A percentile compares a stretch with the other conserved stretches of the same genome.
Evolutionary conservation across 768 basidiomycete genomes (phyloP).

Genomic region (Collybia sp.): DNA sequence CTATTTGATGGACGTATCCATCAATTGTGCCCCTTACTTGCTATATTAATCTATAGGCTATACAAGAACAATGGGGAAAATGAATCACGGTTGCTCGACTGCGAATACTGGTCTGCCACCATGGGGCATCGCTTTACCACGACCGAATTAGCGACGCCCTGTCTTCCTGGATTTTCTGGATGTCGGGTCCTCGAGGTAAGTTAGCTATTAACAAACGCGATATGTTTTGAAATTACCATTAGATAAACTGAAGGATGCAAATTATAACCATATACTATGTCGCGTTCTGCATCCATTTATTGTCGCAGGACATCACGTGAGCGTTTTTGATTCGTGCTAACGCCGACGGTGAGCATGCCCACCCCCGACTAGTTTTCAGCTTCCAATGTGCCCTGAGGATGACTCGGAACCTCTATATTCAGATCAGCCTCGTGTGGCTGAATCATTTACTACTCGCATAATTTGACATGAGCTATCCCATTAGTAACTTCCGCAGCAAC

Average conservation of each 20-base stretch:
- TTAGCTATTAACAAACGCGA: background rate
- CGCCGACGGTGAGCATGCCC: constrained; percentile 27
- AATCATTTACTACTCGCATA: constrained; percentile 36
- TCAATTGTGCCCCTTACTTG: background rate
- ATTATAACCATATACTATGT: constrained; percentile 12
- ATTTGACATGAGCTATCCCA: constrained; percentile 35
- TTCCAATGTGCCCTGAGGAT: constrained; percentile 29
- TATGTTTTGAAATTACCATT: too few relatives aligned
- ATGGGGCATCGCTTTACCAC: constrained; percentile 7
- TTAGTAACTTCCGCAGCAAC: constrained; percentile 34
- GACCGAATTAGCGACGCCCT: constrained; percentile 34
- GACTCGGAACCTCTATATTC: constrained; percentile 7
- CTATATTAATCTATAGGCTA: constrained; percentile 18
- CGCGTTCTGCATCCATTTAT: constrained; percentile 33
- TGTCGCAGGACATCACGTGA: constrained; percentile 36
- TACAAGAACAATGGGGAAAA: constrained; percentile 48
- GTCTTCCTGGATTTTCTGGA: constrained; percentile 42
- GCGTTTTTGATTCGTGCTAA: constrained; percentile 1
- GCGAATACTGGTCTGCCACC: constrained; percentile 16
- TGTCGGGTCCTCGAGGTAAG: constrained; percentile 35
- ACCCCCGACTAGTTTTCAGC: constrained; percentile 36
- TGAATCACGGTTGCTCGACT: constrained; percentile 33
- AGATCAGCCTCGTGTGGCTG: constrained; percentile 21
- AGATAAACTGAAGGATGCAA: too few relatives aligned
- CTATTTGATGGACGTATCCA: constrained; percentile 38